Percentiles rank a stretch among this genome's conserved stretches.
Evolutionary conservation across 73 alveolate species (phyloP).

Genomic region (Stentor roeselii): DNA sequence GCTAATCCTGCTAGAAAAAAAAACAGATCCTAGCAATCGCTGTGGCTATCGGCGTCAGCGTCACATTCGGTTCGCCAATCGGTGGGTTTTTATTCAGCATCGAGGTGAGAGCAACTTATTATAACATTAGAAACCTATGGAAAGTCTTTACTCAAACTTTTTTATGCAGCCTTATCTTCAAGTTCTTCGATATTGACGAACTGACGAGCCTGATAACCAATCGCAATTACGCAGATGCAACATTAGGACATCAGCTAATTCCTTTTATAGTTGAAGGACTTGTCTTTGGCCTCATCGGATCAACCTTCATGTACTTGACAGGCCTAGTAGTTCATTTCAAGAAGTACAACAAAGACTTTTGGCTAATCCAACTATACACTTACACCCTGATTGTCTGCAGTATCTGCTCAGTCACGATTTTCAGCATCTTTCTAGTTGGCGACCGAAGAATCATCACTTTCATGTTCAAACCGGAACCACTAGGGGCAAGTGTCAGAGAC

Average conservation of each 20-base stretch:
- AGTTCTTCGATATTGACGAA: conserved; percentile 49
- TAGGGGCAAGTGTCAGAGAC: neutral
- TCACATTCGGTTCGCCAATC: conserved; percentile 93
- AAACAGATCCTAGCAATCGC: conserved; percentile 77
- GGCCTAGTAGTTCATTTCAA: conserved; percentile 37
- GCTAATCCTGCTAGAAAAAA: conserved; percentile 44
- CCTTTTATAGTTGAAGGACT: conserved; percentile 70
- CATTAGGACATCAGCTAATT: conserved; percentile 60
- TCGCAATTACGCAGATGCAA: conserved; percentile 43
- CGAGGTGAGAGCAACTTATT: conserved; percentile 89
- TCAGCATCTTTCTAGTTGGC: neutral
- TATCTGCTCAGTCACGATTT: neutral
- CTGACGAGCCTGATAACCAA: conserved; percentile 51
- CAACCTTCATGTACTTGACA: conserved; percentile 45
- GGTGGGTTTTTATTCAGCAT: conserved; percentile 94
- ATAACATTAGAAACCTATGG: conserved; percentile 81
- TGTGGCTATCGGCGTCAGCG: conserved; percentile 89
- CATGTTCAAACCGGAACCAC: neutral
- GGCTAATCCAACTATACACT: neutral
- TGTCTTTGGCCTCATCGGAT: conserved; percentile 67
- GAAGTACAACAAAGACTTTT: neutral
- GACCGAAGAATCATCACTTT: neutral
- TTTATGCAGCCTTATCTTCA: conserved; percentile 53
- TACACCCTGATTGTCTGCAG: neutral
- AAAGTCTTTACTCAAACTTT: conserved; percentile 73